Conservation (phyloP, 2,329 filamentous ascomycete species). For the Macroventuria anomochaeta region DNA sequence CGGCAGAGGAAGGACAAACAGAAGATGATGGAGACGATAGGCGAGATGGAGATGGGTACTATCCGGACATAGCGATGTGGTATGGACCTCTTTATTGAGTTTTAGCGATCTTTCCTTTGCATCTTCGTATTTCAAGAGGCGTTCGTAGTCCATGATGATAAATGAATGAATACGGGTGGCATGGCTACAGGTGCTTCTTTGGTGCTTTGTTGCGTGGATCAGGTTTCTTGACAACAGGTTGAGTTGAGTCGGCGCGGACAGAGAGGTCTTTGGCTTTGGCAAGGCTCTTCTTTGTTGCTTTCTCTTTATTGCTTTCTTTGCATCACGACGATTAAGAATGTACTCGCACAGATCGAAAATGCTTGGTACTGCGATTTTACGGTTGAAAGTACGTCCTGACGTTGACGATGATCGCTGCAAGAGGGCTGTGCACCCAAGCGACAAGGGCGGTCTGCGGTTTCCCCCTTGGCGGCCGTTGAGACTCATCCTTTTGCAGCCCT, state of each 20-base stretch:
- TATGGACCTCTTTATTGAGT: too few relatives aligned
- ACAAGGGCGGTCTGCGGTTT: conserved; percentile 2
- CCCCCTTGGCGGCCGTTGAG: conserved; percentile 1
- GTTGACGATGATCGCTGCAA: neutral
- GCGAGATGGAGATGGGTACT: conserved; percentile 18
- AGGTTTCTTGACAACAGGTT: neutral
- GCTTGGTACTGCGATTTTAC: neutral
- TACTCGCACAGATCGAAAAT: conserved; percentile 1
- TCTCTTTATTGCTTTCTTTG: too few relatives aligned
- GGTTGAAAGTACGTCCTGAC: neutral
- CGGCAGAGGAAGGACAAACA: conserved; percentile 7
- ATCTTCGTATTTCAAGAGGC: too few relatives aligned
- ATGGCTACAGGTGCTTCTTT: neutral
- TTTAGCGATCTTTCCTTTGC: neutral
- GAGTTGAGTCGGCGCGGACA: neutral
- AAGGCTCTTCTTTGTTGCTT: neutral
- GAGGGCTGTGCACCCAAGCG: conserved; percentile 15
- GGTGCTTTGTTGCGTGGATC: neutral
- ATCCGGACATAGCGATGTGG: neutral
- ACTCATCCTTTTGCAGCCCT: conserved; percentile 2
- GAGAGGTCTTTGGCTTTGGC: neutral
- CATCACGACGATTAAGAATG: neutral
- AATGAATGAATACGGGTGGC: too few relatives aligned
- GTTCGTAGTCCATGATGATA: too few relatives aligned
- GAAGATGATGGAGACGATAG: neutral